Conservation (phyloP, 2,329 filamentous ascomycete species). For the Lachnellula occidentalis region DNA sequence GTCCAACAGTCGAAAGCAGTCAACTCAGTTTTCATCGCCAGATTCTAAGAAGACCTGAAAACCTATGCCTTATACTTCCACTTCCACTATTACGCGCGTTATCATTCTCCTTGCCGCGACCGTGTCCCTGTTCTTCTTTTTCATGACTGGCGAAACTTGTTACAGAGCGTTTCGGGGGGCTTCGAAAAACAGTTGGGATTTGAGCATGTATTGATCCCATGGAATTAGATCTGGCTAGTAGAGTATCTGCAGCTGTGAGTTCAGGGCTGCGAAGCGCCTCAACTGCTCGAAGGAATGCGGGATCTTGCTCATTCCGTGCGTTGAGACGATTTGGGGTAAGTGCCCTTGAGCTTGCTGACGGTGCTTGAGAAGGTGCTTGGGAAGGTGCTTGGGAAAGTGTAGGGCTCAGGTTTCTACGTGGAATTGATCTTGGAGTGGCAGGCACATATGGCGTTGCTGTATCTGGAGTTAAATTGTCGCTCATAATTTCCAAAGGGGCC, state of each 20-base stretch:
- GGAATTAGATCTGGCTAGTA: no score
- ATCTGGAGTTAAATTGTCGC: not conserved
- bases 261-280: conserved; percentile 14
- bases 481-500: not conserved
- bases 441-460: not conserved
- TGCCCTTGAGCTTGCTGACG: not conserved
- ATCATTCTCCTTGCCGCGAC: no score
- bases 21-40: no score
- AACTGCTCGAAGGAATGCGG: conserved; percentile 12
- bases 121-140: no score
- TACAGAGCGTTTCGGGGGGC: no score
- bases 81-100: no score
- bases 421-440: not conserved
- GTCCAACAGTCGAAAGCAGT: no score
- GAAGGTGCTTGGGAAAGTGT: not conserved
- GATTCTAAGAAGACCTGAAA: no score
- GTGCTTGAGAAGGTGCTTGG: not conserved
- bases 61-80: no score
- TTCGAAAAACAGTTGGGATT: no score
- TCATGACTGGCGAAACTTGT: no score
- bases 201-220: no score
- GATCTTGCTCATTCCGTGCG: conserved; percentile 15
- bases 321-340: conserved; percentile 14
- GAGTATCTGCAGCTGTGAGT: conserved; percentile 18
- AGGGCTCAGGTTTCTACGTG: not conserved